A percentile compares a stretch with the other conserved stretches of the same genome.
phyloP scores from a whole-genome alignment of 1,139 yeast genomes.

The Sugiyamaella neomexicana region DNA sequence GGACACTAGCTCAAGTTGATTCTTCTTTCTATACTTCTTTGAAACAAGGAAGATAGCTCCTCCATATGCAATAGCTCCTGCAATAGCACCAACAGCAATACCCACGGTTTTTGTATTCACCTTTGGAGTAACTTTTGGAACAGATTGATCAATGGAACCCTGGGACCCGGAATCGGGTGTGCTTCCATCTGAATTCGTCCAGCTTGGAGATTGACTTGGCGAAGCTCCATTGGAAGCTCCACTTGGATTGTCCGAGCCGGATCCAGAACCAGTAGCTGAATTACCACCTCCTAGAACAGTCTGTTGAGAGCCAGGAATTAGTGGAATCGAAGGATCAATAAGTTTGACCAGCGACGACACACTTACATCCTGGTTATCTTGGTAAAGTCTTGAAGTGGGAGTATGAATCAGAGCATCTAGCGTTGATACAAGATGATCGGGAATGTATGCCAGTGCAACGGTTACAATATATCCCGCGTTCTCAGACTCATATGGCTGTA shows the following conservation, averaged over 20 bases:
- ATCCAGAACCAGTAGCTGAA: conserved; percentile 13
- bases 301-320: conserved; percentile 30
- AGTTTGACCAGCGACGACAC: conserved; percentile 41
- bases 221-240: conserved; percentile 21
- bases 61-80: conserved; percentile 42
- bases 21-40: conserved; percentile 35
- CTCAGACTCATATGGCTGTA: conserved; percentile 41
- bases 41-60: conserved; percentile 40
- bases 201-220: conserved; percentile 9
- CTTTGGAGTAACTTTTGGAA: conserved; percentile 30
- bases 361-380: conserved; percentile 36
- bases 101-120: conserved; percentile 40
- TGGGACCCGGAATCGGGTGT: conserved; percentile 23
- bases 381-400: conserved; percentile 39
- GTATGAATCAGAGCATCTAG: conserved; percentile 37
- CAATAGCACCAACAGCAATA: conserved; percentile 44
- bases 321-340: conserved; percentile 43
- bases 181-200: conserved; percentile 11
- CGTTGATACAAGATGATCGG: conserved; percentile 34
- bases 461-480: conserved; percentile 41
- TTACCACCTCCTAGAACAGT: conserved; percentile 22
- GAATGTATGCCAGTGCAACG: conserved; percentile 43
- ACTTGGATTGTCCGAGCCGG: conserved; percentile 19
- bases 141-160: conserved; percentile 41
- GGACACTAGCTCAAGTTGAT: conserved; percentile 15